Base-by-base conservation (phyloP, 2,329 filamentous ascomycete species). In the Paecilomyces sp. region DNA sequence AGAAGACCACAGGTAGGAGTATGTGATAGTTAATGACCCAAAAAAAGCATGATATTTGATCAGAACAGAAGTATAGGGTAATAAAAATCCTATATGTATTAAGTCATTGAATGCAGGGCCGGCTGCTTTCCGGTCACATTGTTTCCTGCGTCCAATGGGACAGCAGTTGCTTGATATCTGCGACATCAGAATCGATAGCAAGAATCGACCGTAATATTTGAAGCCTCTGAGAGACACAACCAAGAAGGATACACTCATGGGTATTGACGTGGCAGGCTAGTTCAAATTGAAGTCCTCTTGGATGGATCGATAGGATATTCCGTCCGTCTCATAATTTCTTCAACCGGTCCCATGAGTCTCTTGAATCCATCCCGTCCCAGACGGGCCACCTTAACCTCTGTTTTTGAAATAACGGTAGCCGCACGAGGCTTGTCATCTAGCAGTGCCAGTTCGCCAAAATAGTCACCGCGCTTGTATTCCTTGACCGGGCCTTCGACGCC, bases 351-450 rank as follows among this genome's bases (percentile, higher is more conserved):
- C 34, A 99, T 80, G 68, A 99, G 79, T 66, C 94, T 84, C 79
- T 97, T 93, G 78, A 99, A 99, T 5, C 93, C 94, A 68, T 91
- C 91, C 77, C 97, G 96, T 66, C 92, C 92, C 55, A 99, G 80
- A 55, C 88, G 91, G 3, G 93, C 94, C 56, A 97, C 91, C 79
- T 97, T 97, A 72, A 96, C 89, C 63, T 96, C 90, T 6, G 89
- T 90, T 74, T 86, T 83, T 68, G 90, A 90, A 54, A 95, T 80
- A 57, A 99, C 87, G 66, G 89, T 96, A 56, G 94, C 94, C 41
- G 93, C 93, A 71, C 94, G 88, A 8, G 94, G 94, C 58, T 91
- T 90, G 71, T 99, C 93, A 67, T 97, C 95, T 66, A 97, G 82
- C 70, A 99, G 78, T 6, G 94, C 94, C 62, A 99, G 82, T 77